Conservation (phyloP, 805 yeast species). For the Kluyveromyces nonfermentans region DNA sequence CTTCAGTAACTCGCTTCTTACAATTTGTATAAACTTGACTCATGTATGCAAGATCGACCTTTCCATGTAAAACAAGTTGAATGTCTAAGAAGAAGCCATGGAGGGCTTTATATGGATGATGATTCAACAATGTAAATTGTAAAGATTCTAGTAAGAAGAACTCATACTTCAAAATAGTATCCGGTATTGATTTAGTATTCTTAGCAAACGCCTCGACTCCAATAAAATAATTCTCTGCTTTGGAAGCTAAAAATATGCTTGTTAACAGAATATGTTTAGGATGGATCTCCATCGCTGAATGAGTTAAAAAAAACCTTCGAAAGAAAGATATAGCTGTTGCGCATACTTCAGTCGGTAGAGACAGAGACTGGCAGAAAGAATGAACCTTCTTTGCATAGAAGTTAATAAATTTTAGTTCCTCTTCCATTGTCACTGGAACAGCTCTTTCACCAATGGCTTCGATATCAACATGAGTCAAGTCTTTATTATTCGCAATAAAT, state of each 20-base stretch:
- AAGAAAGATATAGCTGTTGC: conserved; percentile 82
- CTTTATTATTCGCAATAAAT: conserved; percentile 19
- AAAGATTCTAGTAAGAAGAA: conserved; percentile 65
- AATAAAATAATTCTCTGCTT: conserved; percentile 84
- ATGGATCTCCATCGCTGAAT: conserved; percentile 79
- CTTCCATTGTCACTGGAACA: conserved; percentile 49
- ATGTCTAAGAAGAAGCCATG: conserved; percentile 92
- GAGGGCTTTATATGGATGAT: conserved; percentile 82
- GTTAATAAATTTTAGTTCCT: conserved; percentile 57
- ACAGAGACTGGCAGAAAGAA: conserved; percentile 60
- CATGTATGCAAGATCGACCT: conserved; percentile 44
- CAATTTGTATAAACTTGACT: conserved; percentile 68
- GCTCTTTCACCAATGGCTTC: conserved; percentile 24
- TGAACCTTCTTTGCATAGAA: conserved; percentile 67
- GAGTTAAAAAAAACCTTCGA: conserved; percentile 65
- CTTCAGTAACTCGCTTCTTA: conserved; percentile 51
- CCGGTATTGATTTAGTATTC: conserved; percentile 57
- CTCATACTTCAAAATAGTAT: conserved; percentile 67
- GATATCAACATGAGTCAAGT: conserved; percentile 25
- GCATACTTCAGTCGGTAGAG: conserved; percentile 79
- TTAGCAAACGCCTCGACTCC: conserved; percentile 72
- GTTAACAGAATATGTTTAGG: conserved; percentile 78
- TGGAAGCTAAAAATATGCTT: conserved; percentile 83
- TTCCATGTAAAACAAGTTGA: conserved; percentile 45
- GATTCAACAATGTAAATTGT: conserved; percentile 72